A percentile compares a stretch with the other conserved stretches of the same genome.
phyloP scores from a whole-genome alignment of 1,284 basidiomycete genomes.

The Dichomitus squalens region DNA sequence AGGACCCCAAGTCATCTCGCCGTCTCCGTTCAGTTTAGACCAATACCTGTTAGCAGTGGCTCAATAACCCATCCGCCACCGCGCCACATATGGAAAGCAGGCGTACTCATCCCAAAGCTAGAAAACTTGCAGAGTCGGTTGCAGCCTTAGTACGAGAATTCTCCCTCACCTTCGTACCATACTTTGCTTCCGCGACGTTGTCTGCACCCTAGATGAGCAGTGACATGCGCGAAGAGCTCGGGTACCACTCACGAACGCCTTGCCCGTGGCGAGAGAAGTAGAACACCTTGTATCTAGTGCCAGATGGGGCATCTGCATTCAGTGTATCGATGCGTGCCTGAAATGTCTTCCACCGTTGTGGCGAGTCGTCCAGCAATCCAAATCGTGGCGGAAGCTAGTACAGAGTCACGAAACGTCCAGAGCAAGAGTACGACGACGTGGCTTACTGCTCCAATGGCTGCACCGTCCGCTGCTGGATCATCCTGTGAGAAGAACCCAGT shows the following conservation, averaged over 20 bases:
- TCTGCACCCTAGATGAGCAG: conserved; percentile 44
- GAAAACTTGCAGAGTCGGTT: background rate
- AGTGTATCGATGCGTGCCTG: conserved; percentile 43
- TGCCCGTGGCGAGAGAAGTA: conserved; percentile 74
- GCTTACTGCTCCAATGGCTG: conserved; percentile 32
- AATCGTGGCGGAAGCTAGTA: conserved; percentile 60
- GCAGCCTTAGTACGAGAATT: background rate
- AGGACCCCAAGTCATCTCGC: conserved; percentile 78
- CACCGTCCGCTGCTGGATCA: conserved; percentile 24
- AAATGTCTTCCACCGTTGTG: conserved; percentile 58
- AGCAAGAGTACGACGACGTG: background rate
- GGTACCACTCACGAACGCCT: conserved; percentile 57
- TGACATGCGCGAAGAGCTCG: background rate
- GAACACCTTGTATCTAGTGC: conserved; percentile 61
- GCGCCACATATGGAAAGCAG: background rate
- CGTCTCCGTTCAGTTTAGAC: conserved; percentile 73
- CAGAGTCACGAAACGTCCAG: background rate
- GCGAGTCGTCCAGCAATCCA: conserved; percentile 56
- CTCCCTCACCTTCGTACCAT: conserved; percentile 56
- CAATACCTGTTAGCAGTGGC: conserved; percentile 41
- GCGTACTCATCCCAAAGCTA: conserved; percentile 61
- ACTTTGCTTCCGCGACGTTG: conserved; percentile 73
- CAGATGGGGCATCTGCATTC: conserved; percentile 43
- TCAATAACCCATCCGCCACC: too few relatives aligned
- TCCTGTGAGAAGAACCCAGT: conserved; percentile 39